Evolutionary conservation across 148 eudicot species (phyloP).

Genomic region (Rhododendron kiyosumense): DNA sequence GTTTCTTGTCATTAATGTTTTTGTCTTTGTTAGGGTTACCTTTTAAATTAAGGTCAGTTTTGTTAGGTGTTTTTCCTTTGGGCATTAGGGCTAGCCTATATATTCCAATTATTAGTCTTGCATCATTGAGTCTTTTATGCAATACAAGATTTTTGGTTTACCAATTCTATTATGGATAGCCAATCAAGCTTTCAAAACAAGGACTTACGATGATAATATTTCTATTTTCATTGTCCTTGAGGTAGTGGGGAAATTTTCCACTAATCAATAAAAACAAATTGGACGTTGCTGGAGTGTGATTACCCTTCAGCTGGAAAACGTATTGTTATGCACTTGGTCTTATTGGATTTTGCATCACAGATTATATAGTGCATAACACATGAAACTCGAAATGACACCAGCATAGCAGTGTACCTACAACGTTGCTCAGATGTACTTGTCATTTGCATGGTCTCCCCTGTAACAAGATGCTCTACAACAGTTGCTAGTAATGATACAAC

Average conservation of each 20-base stretch:
- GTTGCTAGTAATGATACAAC: slow-evolving; percentile 84
- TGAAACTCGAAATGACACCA: slow-evolving; percentile 5
- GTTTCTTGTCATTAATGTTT: background rate
- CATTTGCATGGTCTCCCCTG: slow-evolving; percentile 99
- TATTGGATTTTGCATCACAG: background rate
- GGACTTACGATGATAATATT: background rate
- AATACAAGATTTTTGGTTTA: background rate
- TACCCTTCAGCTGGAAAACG: slow-evolving; percentile 6
- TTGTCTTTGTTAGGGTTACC: background rate
- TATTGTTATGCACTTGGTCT: background rate
- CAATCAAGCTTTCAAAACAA: background rate
- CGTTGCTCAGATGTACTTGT: slow-evolving; percentile 77
- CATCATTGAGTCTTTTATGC: background rate
- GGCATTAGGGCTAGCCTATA: background rate
- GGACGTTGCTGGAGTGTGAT: background rate
- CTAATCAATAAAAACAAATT: background rate
- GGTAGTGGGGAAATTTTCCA: background rate
- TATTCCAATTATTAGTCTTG: background rate
- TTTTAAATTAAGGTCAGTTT: background rate
- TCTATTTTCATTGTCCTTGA: background rate
- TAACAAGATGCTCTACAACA: slow-evolving; percentile 93
- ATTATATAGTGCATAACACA: background rate
- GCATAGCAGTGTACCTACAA: slow-evolving; percentile 49
- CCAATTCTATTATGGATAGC: background rate
- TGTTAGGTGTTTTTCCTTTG: background rate